These are phyloP conservation scores for Ilyonectria destructans DNA, from an alignment of 2,329 filamentous ascomycete species.

Conservation along the genomic window DNA sequence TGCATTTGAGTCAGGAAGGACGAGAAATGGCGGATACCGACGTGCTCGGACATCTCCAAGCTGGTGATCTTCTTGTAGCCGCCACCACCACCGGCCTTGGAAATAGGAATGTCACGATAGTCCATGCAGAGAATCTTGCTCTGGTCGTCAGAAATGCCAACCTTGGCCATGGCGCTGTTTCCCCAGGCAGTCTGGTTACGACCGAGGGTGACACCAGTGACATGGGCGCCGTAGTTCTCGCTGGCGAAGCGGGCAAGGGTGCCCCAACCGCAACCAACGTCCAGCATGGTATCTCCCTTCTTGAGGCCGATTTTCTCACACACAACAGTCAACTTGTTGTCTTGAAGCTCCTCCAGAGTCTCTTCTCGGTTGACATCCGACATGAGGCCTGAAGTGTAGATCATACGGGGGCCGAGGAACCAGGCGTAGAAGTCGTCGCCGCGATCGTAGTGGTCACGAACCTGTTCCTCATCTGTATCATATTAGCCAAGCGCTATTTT, in stretches of 20 bases:
- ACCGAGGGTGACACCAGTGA: slow-evolving; percentile 92
- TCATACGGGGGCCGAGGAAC: slow-evolving; percentile 98
- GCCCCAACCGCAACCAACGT: slow-evolving; percentile 98
- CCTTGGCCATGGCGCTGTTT: slow-evolving; percentile 88
- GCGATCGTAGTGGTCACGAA: slow-evolving; percentile 96
- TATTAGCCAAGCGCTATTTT: too few relatives aligned
- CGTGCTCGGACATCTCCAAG: slow-evolving; percentile 98
- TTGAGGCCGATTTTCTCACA: slow-evolving; percentile 95
- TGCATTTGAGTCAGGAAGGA: slow-evolving; percentile 88
- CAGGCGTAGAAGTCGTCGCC: slow-evolving; percentile 99
- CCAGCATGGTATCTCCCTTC: slow-evolving; percentile 86
- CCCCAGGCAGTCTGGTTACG: slow-evolving; percentile 98
- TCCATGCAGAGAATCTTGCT: slow-evolving; percentile 95
- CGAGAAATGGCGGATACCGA: slow-evolving; percentile 90
- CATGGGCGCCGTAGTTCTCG: slow-evolving; percentile 89
- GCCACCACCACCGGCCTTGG: slow-evolving; percentile 59
- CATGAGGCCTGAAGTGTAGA: slow-evolving; percentile 97
- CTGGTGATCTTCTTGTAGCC: slow-evolving; percentile 94
- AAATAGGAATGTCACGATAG: slow-evolving; percentile 92
- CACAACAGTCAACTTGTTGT: slow-evolving; percentile 96
- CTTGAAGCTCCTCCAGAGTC: slow-evolving; percentile 93
- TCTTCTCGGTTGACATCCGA: slow-evolving; percentile 90
- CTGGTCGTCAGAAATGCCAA: slow-evolving; percentile 87
- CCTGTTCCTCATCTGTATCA: slow-evolving; percentile 89
- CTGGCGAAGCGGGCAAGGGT: slow-evolving; percentile 94